phyloP scores from a whole-genome alignment of 2,329 filamentous ascomycete genomes.

The Blastomyces gilchristii region DNA sequence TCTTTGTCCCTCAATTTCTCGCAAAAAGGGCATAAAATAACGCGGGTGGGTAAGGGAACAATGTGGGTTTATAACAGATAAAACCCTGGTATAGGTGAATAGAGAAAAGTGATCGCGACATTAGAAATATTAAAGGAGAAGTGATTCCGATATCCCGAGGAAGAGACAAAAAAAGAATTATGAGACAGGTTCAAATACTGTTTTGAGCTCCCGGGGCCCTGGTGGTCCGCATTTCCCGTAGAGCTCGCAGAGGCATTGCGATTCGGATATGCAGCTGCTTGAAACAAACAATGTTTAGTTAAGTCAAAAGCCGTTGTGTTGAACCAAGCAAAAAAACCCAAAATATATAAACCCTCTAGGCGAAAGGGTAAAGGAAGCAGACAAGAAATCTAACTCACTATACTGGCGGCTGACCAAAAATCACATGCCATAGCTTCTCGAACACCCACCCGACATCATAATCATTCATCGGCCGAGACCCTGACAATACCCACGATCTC shows the following conservation, averaged over 20 bases:
- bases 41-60: too few species aligned
- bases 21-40: too few species aligned
- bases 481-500: constrained; percentile 47
- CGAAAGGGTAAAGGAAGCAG: background rate
- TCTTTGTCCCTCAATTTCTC: too few species aligned
- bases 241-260: background rate
- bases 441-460: constrained; percentile 49
- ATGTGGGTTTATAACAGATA: too few species aligned
- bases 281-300: background rate
- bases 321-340: too few species aligned
- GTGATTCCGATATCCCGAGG: background rate
- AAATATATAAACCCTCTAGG: too few species aligned
- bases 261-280: background rate
- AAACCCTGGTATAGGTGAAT: too few species aligned
- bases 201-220: background rate
- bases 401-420: constrained; percentile 36
- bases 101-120: too few species aligned
- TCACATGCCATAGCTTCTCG: constrained; percentile 57
- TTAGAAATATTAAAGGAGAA: too few species aligned
- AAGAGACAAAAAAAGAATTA: too few species aligned
- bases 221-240: constrained; percentile 2
- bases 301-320: background rate
- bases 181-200: background rate
- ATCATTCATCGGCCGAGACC: constrained; percentile 37
- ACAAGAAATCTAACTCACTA: constrained; percentile 23